Evolutionary conservation across 805 yeast genomes (phyloP).

Genomic region (Clavispora asparagi): DNA sequence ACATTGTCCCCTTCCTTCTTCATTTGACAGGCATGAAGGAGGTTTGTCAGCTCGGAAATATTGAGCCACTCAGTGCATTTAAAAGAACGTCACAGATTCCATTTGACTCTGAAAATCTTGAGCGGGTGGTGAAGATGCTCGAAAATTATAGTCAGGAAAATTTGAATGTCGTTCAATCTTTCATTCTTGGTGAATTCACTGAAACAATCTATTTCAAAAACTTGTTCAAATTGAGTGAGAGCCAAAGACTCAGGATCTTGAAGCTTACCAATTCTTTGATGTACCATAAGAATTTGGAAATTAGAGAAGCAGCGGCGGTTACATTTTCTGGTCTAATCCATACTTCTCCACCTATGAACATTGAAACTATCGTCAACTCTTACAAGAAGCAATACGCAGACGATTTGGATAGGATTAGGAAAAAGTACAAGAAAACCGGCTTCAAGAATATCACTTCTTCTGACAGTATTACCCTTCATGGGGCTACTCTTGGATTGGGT

Average conservation of each 20-base stretch:
- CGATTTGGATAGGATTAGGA: constrained; percentile 38
- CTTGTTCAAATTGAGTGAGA: constrained; percentile 45
- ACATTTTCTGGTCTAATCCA: constrained; percentile 81
- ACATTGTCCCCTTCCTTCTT: constrained; percentile 67
- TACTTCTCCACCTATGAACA: constrained; percentile 45
- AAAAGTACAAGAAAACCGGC: constrained; percentile 34
- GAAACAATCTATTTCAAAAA: constrained; percentile 71
- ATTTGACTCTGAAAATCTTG: constrained; percentile 17
- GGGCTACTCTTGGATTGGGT: constrained; percentile 84
- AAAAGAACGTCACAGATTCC: constrained; percentile 42
- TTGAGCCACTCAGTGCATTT: constrained; percentile 48
- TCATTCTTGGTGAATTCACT: constrained; percentile 61
- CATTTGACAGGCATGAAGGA: constrained; percentile 66
- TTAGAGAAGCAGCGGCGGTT: constrained; percentile 65
- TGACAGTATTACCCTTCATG: constrained; percentile 57
- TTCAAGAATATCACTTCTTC: constrained; percentile 32
- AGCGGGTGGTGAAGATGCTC: constrained; percentile 32
- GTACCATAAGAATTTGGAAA: constrained; percentile 62
- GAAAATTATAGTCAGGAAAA: constrained; percentile 28
- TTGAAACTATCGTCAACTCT: constrained; percentile 36
- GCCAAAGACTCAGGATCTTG: constrained; percentile 47
- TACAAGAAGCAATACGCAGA: constrained; percentile 28
- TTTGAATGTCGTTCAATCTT: constrained; percentile 45
- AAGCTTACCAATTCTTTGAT: constrained; percentile 48
- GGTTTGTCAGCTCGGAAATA: constrained; percentile 64